These are phyloP conservation scores for Pestalotiopsis sp. DNA, from an alignment of 2,329 filamentous ascomycete species.

Conservation along the genomic window DNA sequence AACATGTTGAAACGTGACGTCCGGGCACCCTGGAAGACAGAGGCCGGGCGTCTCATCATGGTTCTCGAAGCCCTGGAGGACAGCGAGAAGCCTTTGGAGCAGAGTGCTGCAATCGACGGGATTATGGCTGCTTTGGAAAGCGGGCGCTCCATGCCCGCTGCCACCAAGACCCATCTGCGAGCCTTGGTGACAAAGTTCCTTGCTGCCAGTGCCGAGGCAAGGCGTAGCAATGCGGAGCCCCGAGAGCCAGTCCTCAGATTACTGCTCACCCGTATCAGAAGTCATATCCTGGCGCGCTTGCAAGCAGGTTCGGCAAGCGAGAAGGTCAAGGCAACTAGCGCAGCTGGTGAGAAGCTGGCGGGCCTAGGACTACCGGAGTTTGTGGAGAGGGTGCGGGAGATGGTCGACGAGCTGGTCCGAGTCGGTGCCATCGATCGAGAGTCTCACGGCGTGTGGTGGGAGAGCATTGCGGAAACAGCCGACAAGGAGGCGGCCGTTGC, in stretches of 20 bases:
- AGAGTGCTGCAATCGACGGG: constrained; percentile 55
- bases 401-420: constrained; percentile 69
- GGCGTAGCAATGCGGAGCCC: constrained; percentile 43
- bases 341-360: constrained; percentile 70
- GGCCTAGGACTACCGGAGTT: constrained; percentile 75
- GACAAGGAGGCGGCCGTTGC: constrained; percentile 40
- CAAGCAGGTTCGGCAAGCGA: constrained; percentile 70
- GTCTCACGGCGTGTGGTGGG: constrained; percentile 72
- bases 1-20: constrained; percentile 83
- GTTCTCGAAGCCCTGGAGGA: constrained; percentile 62
- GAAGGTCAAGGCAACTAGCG: constrained; percentile 70
- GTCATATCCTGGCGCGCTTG: constrained; percentile 67
- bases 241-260: constrained; percentile 65
- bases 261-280: constrained; percentile 67
- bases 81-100: constrained; percentile 49
- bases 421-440: constrained; percentile 70
- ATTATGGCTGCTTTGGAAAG: constrained; percentile 66
- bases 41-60: constrained; percentile 71
- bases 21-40: constrained; percentile 74
- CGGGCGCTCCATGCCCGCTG: constrained; percentile 66
- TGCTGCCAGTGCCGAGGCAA: constrained; percentile 50
- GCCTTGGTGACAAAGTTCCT: constrained; percentile 61
- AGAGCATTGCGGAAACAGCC: constrained; percentile 62
- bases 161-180: constrained; percentile 62
- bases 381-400: constrained; percentile 67